Evolutionary conservation across 495 filamentous ascomycete species (phyloP), one percentile per base, ranked within the genome.

Genomic region (Lasiosphaeria miniovina): DNA sequence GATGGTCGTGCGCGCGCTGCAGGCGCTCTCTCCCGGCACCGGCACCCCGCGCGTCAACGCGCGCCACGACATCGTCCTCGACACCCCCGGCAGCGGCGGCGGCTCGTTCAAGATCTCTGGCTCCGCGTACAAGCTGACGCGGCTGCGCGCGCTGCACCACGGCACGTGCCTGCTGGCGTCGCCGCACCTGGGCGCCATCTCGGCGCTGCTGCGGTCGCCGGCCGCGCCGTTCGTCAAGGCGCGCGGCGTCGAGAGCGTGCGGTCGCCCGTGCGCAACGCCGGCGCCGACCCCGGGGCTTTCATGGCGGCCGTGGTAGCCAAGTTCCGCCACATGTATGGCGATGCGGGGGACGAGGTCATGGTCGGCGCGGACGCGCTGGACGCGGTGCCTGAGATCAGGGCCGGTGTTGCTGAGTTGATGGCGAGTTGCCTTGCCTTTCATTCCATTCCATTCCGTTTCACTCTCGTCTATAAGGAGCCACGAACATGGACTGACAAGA

Each of bases 211-310:
- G 56, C 80, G 81, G 40, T 90, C 89, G 56, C 89, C 90, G 0
- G 90, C 88, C 3, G 85, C 82, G 54, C 79, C 79, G 2, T 93
- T 83, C 69, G 85, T 98, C 59, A 83, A 82, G 57, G 90, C 92
- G 0, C 83, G 87, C 55, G 94, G 95, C 0, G 91, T 96, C n/a
- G 90, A 93, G 67, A 98, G 94, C 69, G 91, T 97, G 12, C 86
- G 89, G 58, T 94, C 90, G 15, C 84, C 88, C 0, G 84, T 98
- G 14, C 79, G 83, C 24, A 98, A 98, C 79, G 85, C 96, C 6
- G 72, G 75, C 0, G 57, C 85, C 3, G 75, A 71, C 15, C 65
- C 59, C n/a, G 67, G 65, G 3, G 69, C 71, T 9, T 90, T 90
- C 70, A 66, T 75, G 38, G 60, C 71, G 1, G 78, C 78, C 40